phyloP scores from a whole-genome alignment of 192 early-diverging fungal species.

The Backusella tarrabulga region DNA sequence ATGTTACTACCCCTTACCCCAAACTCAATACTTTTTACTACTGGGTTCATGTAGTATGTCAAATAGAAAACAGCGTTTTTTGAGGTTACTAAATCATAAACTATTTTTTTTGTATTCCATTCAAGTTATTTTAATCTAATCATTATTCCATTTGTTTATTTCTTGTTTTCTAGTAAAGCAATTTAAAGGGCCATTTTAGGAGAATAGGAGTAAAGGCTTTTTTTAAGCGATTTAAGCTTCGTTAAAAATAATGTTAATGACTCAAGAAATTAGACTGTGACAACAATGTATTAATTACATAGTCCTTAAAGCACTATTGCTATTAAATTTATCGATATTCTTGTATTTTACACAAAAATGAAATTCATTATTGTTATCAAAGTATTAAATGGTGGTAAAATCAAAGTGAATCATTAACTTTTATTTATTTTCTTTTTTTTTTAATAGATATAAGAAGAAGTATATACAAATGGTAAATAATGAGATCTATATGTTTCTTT shows the following conservation, averaged over 20 bases:
- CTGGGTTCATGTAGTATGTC: not conserved
- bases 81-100: not conserved
- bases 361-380: not conserved
- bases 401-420: not conserved
- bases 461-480: not conserved
- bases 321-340: not conserved
- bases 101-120: not conserved
- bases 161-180: not conserved
- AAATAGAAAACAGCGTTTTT: not conserved
- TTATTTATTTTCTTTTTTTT: not conserved
- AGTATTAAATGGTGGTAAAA: not conserved
- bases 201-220: not conserved
- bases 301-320: not conserved
- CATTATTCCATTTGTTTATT: not conserved
- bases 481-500: not conserved
- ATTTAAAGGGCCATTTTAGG: not conserved
- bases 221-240: not conserved
- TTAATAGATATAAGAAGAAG: not conserved
- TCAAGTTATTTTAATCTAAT: not conserved
- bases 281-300: not conserved
- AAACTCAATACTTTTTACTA: not conserved
- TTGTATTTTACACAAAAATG: not conserved
- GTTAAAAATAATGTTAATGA: not conserved
- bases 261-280: not conserved
- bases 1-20: not conserved